Evolutionary conservation across 371 early-diverging fungal species (phyloP).

Genomic region (Mucor velutinosus): DNA sequence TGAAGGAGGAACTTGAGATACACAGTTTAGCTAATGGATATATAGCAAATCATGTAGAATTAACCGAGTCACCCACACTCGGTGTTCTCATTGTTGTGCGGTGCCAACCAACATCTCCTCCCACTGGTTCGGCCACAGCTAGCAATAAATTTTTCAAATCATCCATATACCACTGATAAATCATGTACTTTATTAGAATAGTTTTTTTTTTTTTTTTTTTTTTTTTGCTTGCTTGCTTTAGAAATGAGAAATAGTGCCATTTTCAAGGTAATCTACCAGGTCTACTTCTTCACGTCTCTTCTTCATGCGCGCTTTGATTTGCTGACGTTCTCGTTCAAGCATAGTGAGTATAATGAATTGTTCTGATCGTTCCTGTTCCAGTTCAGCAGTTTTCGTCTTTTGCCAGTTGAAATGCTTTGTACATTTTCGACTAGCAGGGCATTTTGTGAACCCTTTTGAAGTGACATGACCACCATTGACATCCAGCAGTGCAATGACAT

Average conservation of each 20-base stretch:
- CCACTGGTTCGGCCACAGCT: background rate
- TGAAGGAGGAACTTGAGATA: conserved; percentile 11
- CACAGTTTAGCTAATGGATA: background rate
- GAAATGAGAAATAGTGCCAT: conserved; percentile 38
- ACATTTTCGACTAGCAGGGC: conserved; percentile 39
- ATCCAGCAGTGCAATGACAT: background rate
- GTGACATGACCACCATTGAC: background rate
- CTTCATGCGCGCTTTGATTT: conserved; percentile 46
- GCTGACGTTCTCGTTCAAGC: conserved; percentile 40
- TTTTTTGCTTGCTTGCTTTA: no score
- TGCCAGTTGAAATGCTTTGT: conserved; percentile 55
- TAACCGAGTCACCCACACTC: background rate
- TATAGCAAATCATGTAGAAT: background rate
- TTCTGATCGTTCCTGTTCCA: conserved; percentile 55
- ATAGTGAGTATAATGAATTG: conserved; percentile 36
- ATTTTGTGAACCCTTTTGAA: conserved; percentile 20
- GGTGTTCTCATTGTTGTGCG: background rate
- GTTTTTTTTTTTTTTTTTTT: no score
- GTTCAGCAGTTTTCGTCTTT: conserved; percentile 49
- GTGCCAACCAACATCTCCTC: background rate
- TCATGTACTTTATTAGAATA: background rate
- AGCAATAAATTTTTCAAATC: background rate
- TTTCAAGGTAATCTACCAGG: conserved; percentile 31
- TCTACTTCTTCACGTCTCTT: conserved; percentile 39
- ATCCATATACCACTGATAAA: background rate